Conservation (phyloP, 1,284 basidiomycete species). For the Gymnopus androsaceus region DNA sequence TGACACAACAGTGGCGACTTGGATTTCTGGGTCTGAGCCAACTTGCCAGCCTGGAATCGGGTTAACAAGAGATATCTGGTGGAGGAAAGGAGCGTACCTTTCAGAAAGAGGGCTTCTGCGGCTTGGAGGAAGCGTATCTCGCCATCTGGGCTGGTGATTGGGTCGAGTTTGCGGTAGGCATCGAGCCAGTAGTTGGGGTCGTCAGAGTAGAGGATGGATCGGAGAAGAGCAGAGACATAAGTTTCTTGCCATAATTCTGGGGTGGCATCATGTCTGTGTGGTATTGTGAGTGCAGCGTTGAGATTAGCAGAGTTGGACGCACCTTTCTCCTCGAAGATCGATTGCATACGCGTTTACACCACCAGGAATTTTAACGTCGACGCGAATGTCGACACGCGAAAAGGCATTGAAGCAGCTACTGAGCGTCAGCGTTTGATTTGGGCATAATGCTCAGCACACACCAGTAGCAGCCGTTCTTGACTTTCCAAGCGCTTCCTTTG, state of each 20-base stretch:
- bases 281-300: neutral
- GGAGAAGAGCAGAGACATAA: conserved; percentile 89
- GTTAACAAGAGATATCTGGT: neutral
- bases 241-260: conserved; percentile 97
- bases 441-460: conserved; percentile 37
- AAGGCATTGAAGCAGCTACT: conserved; percentile 97
- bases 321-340: conserved; percentile 93
- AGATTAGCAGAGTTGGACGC: conserved; percentile 28
- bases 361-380: conserved; percentile 98
- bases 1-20: conserved; percentile 96
- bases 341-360: conserved; percentile 95
- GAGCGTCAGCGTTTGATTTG: neutral
- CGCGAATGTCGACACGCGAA: conserved; percentile 93
- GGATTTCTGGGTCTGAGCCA: conserved; percentile 97
- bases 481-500: conserved; percentile 86
- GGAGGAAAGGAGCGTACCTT: conserved; percentile 55
- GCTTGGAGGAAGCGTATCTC: conserved; percentile 91
- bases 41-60: conserved; percentile 86
- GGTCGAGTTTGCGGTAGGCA: conserved; percentile 94
- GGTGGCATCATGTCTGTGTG: conserved; percentile 86
- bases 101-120: conserved; percentile 87
- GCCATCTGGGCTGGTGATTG: conserved; percentile 87
- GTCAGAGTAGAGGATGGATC: conserved; percentile 93
- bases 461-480: conserved; percentile 94
- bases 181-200: conserved; percentile 91